A percentile compares a stretch with the other conserved stretches of the same genome.
Evolutionary conservation across 768 basidiomycete species (phyloP).

Genomic region (Clathrus columnatus): DNA sequence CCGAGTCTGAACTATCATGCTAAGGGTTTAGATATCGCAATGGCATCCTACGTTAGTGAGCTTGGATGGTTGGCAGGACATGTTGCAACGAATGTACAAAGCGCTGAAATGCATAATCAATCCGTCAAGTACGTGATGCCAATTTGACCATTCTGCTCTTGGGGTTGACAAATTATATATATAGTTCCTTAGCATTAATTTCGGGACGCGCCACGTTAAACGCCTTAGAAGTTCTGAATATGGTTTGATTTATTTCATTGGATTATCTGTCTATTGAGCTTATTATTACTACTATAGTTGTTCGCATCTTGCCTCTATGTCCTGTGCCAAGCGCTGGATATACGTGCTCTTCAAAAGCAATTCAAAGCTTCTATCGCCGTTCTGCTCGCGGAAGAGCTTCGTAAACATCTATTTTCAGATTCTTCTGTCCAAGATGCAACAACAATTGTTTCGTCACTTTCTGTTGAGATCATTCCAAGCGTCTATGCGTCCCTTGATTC

Average conservation of each 20-base stretch:
- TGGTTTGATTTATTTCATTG: conserved; percentile 20
- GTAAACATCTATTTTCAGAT: conserved; percentile 30
- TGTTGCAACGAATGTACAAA: conserved; percentile 76
- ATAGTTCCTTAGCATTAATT: conserved; percentile 78
- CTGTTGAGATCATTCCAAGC: conserved; percentile 13
- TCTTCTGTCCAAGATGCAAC: conserved; percentile 27
- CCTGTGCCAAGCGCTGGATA: conserved; percentile 78
- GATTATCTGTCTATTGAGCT: conserved; percentile 3
- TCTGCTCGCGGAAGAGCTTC: conserved; percentile 44
- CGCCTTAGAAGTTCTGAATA: conserved; percentile 68
- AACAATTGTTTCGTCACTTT: conserved; percentile 22
- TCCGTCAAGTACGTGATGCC: conserved; percentile 82
- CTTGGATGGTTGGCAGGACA: conserved; percentile 78
- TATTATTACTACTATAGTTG: conserved; percentile 23
- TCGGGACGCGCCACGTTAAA: conserved; percentile 74
- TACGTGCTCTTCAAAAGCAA: conserved; percentile 65
- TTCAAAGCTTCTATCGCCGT: conserved; percentile 42
- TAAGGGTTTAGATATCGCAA: conserved; percentile 79
- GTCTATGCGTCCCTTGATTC: conserved; percentile 50
- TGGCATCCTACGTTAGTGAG: conserved; percentile 75
- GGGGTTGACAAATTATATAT: too few relatives aligned
- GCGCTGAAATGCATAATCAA: conserved; percentile 89
- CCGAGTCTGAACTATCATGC: conserved; percentile 75
- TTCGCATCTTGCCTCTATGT: conserved; percentile 70
- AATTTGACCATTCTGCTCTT: not conserved